Base-by-base conservation (phyloP, 1,284 basidiomycete genomes). In the Hymenochaete sp. region DNA sequence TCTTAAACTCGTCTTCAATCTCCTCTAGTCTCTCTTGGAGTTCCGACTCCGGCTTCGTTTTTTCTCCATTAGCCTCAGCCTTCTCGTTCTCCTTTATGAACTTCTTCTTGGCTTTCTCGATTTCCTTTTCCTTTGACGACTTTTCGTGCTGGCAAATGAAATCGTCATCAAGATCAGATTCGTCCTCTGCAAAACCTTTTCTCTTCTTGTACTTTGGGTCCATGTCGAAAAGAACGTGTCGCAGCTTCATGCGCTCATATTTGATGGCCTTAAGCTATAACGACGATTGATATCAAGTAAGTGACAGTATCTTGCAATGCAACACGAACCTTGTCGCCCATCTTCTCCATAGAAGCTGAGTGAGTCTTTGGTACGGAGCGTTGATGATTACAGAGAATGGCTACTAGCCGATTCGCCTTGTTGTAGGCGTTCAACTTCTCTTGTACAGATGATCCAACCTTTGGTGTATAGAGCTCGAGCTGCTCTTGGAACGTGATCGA, bases 371-470 rank as follows among this genome's bases (percentile, higher is more conserved):
- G 85, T 3, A 86, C 90, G 48, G 79, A 80, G 65, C 91, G 79
- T 67, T 96, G 93, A 87, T 98, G 93, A 75, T 98, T 98, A 75
- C 93, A 98, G 38, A 98, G 70, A 52, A 96, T 89, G 51, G 93
- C 93, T 8, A 97, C 93, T 70, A 86, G 77, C 44, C 93, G 84
- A 65, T 98, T 97, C 9, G 93, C 93, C 42, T 88, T 84, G 59
- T 96, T 96, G 68, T 96, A 98, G 11, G 89, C 87, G 42, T 93
- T 88, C 45, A 97, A 72, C 67, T 95, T 96, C 67, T 97, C 92
- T 54, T 92, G 86, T 7, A 91, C 70, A 0, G 84, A 82, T 4
- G 32, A n/a, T 1, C 78, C 82, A 53, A 80, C 71, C 55, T 72
- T 70, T 1, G 89, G 80, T 2, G 78, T 82, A 52, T 79, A 77